A percentile compares a stretch with the other conserved stretches of the same genome.
phyloP scores from a whole-genome alignment of 345 rosid species.

The Populus davidiana region DNA sequence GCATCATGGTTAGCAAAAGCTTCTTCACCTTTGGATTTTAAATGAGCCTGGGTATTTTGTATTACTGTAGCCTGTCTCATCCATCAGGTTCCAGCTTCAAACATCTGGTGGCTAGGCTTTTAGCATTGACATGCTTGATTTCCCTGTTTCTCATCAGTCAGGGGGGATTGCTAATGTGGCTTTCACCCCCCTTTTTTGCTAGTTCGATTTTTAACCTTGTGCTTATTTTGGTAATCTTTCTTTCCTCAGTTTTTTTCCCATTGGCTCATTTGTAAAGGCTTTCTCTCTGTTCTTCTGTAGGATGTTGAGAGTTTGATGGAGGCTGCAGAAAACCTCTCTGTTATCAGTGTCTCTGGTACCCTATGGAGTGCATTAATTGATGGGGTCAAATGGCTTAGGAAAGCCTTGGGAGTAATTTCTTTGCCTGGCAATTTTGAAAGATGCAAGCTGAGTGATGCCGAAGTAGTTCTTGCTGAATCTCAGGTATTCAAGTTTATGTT shows the following conservation, averaged over 20 bases:
- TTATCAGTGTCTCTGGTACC: slow-evolving; percentile 16
- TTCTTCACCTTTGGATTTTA: neutral
- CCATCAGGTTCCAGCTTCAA: neutral
- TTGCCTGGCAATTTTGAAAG: slow-evolving; percentile 30
- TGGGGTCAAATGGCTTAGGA: slow-evolving; percentile 56
- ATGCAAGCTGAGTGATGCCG: slow-evolving; percentile 49
- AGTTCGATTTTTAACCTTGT: neutral
- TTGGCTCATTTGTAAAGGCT: slow-evolving; percentile 2
- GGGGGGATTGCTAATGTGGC: neutral
- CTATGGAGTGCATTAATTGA: slow-evolving; percentile 37
- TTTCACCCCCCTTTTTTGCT: neutral
- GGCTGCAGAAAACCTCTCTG: slow-evolving; percentile 30
- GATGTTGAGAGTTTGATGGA: slow-evolving; percentile 52
- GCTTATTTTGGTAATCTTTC: neutral
- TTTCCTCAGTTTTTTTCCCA: neutral
- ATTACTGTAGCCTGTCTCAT: neutral
- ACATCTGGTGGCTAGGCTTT: neutral
- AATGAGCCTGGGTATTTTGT: neutral
- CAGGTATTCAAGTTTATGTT: slow-evolving; percentile 31
- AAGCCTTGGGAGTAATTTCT: slow-evolving; percentile 40
- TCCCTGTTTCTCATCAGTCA: neutral
- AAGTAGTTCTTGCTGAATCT: slow-evolving; percentile 49
- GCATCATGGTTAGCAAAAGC: neutral
- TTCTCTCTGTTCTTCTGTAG: slow-evolving; percentile 31
- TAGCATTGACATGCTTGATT: neutral